Evolutionary conservation across 1,139 yeast genomes (phyloP), one percentile per base, ranked within the genome.

Genomic region (Suhomyces bolitotheri): DNA sequence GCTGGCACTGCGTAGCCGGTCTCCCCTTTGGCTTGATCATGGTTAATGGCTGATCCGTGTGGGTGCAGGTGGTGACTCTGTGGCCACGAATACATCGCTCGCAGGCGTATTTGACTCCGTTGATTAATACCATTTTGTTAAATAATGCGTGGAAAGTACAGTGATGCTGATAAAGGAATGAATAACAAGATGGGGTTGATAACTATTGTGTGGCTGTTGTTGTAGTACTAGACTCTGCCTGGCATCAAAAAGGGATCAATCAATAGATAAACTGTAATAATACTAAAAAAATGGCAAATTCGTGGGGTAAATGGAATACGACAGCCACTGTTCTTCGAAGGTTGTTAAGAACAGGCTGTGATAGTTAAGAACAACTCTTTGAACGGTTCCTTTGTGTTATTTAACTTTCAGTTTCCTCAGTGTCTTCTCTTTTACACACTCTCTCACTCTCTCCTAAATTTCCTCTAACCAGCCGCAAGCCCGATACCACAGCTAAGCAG

Each of bases 21-120:
- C 98, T 71, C 4, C 98, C 98, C 57, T 90, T 92, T 9, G 96
- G 96, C 57, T 90, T 90, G 58, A 92, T 90, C 87, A 84, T 83
- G 55, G 87, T 82, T 46, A 92, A 66, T 3, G 95, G 95, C 54
- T 85, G 88, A 50, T 92, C 96, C 1, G 92, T 81, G 58, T 92
- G 98, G 34, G 83, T 81, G 61, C 98, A 92, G 5, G 95, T 80
- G 2, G 97, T 85, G 25, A 90, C 97, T 39, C 97, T 71, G 56
- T 92, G 97, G 33, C 98, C 98, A 46, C 98, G 74, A 37, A 92
- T 89, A 62, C 98, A 92, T 47, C 97, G 71, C 60, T 86, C 96
- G 59, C 98, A 90, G 40, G 98, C 97, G 62, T 89, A 90, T 58
- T 92, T 90, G 47, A 86, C 82, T 25, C 97, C 97, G 55, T 89